A percentile compares a stretch with the other conserved stretches of the same genome.
These are phyloP conservation scores for Fraxinus latifolia DNA, from an alignment of 305 asterid species.

Conservation along the genomic window DNA sequence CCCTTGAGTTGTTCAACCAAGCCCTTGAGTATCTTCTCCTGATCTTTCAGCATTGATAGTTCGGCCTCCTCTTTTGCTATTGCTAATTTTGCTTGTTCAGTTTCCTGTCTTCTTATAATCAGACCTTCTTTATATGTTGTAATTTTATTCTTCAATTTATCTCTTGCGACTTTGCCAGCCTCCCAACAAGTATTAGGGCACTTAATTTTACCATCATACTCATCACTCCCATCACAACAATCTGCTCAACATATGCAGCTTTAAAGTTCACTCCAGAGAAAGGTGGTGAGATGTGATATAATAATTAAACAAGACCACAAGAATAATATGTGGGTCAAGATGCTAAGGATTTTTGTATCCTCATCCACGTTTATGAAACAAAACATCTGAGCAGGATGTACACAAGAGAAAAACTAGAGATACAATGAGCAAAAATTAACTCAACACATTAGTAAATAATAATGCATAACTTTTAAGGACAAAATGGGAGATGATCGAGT, in stretches of 20 bases:
- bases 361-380: not conserved
- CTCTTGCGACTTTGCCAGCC: conserved; percentile 88
- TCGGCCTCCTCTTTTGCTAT: conserved; percentile 72
- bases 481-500: not conserved
- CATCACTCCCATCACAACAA: conserved; percentile 99
- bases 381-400: not conserved
- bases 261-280: not conserved
- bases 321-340: not conserved
- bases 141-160: conserved; percentile 78
- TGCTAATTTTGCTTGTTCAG: conserved; percentile 65
- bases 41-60: conserved; percentile 61
- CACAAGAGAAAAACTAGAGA: not conserved
- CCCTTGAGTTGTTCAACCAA: conserved; percentile 83
- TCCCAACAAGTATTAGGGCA: conserved; percentile 95
- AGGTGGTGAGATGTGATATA: not conserved
- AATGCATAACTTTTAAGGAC: not conserved
- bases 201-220: conserved; percentile 72
- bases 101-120: conserved; percentile 53
- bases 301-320: not conserved
- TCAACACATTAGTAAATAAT: not conserved
- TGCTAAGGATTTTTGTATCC: not conserved
- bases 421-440: not conserved
- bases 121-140: conserved; percentile 73
- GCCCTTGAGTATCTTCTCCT: conserved; percentile 76
- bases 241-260: conserved; percentile 51